Base-by-base conservation (phyloP, 306 rosid species). In the Vigna hirtella region DNA sequence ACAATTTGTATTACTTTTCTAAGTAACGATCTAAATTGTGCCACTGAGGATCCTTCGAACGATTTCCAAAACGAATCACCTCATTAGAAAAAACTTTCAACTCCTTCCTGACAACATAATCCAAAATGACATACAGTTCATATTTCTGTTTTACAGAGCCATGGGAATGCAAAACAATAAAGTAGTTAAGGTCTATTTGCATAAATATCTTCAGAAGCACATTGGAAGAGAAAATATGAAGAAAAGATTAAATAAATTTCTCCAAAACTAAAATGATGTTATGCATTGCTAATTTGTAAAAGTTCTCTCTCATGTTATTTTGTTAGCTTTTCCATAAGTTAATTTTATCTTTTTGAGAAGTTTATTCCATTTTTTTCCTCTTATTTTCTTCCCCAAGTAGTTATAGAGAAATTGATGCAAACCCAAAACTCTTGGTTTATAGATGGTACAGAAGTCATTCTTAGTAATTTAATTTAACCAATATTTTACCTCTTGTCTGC, bases 21-120 rank as follows among this genome's bases (percentile, higher is more conserved):
- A 93, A 90, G 85, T 93, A 93, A 63, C 97, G 92, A 65, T 87
- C 90, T 87, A 93, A 87, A 85, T 89, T 85, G 87, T 90, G 97
- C 97, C 97, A 93, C 72, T 93, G 97, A 82, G 93, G 87, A 83
- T 93, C 90, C 84, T 90, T 93, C 55, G 91, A 87, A 65, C 86
- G 92, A 74, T 93, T 93, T 81, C 97, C 97, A 80, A 93, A 93
- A 9, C 97, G 97, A 78, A 90, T 84, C 73, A 92, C 97, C 83
- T 92, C 97, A 65, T 88, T 87, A 18, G 93, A 82, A 83, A 92
- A 92, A 49, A 92, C 66, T 64, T 86, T 89, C 82, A 90, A 81
- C 74, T 89, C 96, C 77, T 87, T 88, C 84, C 97, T 92, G 80
- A 64, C 77, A 84, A 72, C 66, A 77, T 62, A 78, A 55, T 61